Evolutionary conservation across 305 asterid species (phyloP).

Genomic region (Fraxinus xanthoxyloides): DNA sequence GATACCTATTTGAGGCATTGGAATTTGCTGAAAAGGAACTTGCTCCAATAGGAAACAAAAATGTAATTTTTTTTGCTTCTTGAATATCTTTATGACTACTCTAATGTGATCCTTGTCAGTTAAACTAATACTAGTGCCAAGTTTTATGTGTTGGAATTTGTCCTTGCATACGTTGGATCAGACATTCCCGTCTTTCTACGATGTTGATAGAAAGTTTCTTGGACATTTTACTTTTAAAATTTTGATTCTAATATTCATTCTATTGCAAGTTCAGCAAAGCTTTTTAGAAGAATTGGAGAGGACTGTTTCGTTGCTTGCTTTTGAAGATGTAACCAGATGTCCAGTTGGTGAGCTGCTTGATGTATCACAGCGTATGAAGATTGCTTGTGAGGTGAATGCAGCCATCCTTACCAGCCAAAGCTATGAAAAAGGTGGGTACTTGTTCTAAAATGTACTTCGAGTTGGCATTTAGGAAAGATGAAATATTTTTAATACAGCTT

Average conservation of each 20-base stretch:
- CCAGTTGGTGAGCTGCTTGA: conserved; percentile 74
- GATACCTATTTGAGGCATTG: conserved; percentile 81
- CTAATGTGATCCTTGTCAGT: background rate
- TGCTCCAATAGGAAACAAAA: conserved; percentile 95
- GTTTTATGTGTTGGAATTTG: background rate
- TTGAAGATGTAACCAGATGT: conserved; percentile 69
- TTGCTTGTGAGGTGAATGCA: conserved; percentile 53
- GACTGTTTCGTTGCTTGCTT: conserved; percentile 81
- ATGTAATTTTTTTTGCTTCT: conserved; percentile 40
- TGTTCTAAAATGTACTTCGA: background rate
- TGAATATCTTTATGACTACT: background rate
- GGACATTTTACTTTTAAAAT: background rate
- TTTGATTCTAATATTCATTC: background rate
- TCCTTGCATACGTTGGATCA: background rate
- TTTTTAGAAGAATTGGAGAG: conserved; percentile 83
- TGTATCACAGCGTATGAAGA: conserved; percentile 55
- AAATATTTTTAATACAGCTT: background rate
- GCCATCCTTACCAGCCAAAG: conserved; percentile 50
- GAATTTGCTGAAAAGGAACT: conserved; percentile 97
- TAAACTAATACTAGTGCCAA: background rate
- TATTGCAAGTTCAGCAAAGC: conserved; percentile 46
- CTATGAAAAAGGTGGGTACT: conserved; percentile 60
- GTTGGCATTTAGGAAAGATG: background rate
- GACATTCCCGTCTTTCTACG: background rate
- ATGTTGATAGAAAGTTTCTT: background rate